Percentiles rank a stretch among this genome's conserved stretches.
Evolutionary conservation across 75 land plant genomes (phyloP).

Genomic region (Sequoia sempervirens): DNA sequence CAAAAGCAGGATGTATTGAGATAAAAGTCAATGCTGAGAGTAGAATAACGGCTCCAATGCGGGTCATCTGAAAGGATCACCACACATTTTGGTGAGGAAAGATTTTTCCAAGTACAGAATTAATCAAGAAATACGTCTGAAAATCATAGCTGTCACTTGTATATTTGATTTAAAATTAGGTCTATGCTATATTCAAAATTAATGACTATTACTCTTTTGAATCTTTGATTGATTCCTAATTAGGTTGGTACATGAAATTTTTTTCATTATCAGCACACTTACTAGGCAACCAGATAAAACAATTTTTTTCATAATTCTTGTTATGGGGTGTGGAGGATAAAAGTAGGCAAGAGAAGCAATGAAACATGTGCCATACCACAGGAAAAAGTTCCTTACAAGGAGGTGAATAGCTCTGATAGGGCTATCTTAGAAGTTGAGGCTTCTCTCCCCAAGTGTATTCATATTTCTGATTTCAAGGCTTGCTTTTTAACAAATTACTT

Average conservation of each 20-base stretch:
- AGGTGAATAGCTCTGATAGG: background rate
- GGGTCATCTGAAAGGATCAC: conserved; percentile 5
- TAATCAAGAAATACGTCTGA: background rate
- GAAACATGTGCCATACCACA: too few relatives aligned
- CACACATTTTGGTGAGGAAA: background rate
- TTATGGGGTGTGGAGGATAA: background rate
- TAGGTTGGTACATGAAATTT: background rate
- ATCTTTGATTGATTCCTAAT: background rate
- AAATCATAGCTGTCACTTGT: background rate
- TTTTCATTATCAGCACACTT: background rate
- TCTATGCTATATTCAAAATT: background rate
- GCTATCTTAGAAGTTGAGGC: background rate
- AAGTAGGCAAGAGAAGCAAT: background rate
- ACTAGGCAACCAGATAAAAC: background rate
- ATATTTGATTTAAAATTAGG: background rate
- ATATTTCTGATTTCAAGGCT: background rate
- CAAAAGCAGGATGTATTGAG: conserved; percentile 33
- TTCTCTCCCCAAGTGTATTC: background rate
- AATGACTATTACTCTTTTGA: background rate
- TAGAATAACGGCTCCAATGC: conserved; percentile 20
- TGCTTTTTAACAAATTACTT: background rate
- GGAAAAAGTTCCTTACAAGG: background rate
- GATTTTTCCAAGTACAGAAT: background rate
- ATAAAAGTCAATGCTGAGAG: conserved; percentile 31
- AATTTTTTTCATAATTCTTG: background rate